These are phyloP conservation scores for Zalaria sp. DNA, from an alignment of 2,329 filamentous ascomycete genomes.

Conservation along the genomic window DNA sequence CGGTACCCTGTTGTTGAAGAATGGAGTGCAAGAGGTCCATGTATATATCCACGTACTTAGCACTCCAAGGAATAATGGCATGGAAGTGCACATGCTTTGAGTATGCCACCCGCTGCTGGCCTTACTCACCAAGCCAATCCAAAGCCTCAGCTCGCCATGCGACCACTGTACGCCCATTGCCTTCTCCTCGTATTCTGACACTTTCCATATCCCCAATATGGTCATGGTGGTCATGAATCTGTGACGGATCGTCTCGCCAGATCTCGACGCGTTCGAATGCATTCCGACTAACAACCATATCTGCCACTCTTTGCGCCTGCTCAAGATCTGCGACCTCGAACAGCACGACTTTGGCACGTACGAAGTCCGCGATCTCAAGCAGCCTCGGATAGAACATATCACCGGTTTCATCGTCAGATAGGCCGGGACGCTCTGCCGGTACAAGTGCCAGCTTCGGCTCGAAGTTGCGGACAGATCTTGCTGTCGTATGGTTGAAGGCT, in stretches of 20 bases:
- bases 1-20: neutral
- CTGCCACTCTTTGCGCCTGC: conserved; percentile 52
- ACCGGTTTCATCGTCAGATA: conserved; percentile 14
- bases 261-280: conserved; percentile 41
- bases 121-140: conserved; percentile 3
- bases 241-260: conserved; percentile 56
- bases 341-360: conserved; percentile 42
- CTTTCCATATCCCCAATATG: neutral
- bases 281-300: conserved; percentile 25
- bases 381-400: conserved; percentile 57
- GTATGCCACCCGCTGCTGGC: too few relatives aligned
- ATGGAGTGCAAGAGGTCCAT: neutral
- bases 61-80: too few relatives aligned
- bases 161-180: conserved; percentile 29
- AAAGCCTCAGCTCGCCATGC: conserved; percentile 20
- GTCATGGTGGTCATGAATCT: conserved; percentile 10
- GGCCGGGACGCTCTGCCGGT: conserved; percentile 24
- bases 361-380: conserved; percentile 36
- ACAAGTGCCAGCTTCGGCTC: conserved; percentile 76
- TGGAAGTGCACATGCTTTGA: too few relatives aligned
- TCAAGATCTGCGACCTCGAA: conserved; percentile 58
- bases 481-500: conserved; percentile 49
- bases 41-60: too few relatives aligned
- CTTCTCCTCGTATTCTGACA: conserved; percentile 21
- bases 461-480: conserved; percentile 61